These are phyloP conservation scores for Podospora anserina DNA, from an alignment of 495 filamentous ascomycete genomes.

Conservation along the genomic window DNA sequence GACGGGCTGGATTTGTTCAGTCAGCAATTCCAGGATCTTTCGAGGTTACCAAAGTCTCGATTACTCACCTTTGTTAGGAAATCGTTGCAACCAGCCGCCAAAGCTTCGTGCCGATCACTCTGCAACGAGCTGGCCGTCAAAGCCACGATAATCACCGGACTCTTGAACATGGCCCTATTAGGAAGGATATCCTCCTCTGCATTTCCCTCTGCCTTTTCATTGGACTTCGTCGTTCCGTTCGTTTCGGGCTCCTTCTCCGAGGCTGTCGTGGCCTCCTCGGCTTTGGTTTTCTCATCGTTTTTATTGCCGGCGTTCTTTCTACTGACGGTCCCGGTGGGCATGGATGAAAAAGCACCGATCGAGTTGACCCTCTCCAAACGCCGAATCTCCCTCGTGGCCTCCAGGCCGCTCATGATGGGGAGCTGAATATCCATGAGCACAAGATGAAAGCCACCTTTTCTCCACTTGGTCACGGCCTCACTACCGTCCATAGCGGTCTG, in stretches of 20 bases:
- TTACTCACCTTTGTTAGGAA: slow-evolving; percentile 89
- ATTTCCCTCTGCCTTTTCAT: slow-evolving; percentile 25
- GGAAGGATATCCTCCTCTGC: slow-evolving; percentile 68
- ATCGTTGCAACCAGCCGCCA: slow-evolving; percentile 96
- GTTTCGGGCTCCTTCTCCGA: slow-evolving; percentile 27
- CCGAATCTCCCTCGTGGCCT: slow-evolving; percentile 95
- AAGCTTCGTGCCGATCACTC: slow-evolving; percentile 88
- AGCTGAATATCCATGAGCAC: slow-evolving; percentile 99
- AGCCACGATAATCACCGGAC: slow-evolving; percentile 95
- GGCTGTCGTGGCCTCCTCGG: slow-evolving; percentile 31
- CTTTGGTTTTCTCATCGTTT: slow-evolving; percentile 18
- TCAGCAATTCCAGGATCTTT: background rate
- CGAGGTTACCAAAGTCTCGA: slow-evolving; percentile 2
- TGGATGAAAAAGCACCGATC: slow-evolving; percentile 75
- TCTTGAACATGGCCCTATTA: slow-evolving; percentile 77
- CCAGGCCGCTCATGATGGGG: slow-evolving; percentile 93
- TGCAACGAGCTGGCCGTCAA: slow-evolving; percentile 91
- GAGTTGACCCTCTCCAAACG: slow-evolving; percentile 83
- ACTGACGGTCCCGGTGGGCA: slow-evolving; percentile 1
- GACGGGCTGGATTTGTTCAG: slow-evolving; percentile 62
- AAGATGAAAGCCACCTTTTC: slow-evolving; percentile 89
- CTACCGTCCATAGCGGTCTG: slow-evolving; percentile 91
- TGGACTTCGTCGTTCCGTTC: slow-evolving; percentile 36
- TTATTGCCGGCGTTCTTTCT: background rate
- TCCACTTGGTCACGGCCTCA: slow-evolving; percentile 90